Conservation (phyloP, 352 stramenopile genomes). For the Phytophthora vignae region DNA sequence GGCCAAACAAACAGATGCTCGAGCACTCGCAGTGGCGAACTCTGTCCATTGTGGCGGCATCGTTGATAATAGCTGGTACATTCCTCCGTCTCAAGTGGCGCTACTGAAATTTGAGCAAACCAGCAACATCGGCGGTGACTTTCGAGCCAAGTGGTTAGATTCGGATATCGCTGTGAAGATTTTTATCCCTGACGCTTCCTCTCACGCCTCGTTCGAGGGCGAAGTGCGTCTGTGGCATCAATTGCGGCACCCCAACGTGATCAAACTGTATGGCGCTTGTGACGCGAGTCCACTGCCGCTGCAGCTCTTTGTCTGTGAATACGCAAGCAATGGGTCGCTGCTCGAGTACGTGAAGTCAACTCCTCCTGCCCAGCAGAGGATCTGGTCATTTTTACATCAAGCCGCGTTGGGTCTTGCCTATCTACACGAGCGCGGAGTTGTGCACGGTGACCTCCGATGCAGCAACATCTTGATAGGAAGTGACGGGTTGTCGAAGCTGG, state of each 20-base stretch:
- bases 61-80: neutral
- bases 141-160: constrained; percentile 15
- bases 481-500: constrained; percentile 29
- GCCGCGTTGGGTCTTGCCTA: constrained; percentile 15
- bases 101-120: neutral
- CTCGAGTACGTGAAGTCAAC: neutral
- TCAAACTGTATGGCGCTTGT: constrained; percentile 13
- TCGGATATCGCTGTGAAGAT: constrained; percentile 7
- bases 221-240: constrained; percentile 1
- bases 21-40: neutral
- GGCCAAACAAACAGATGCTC: neutral
- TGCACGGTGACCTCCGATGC: constrained; percentile 36
- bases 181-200: neutral
- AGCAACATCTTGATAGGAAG: constrained; percentile 40
- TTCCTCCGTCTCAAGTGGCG: constrained; percentile 1
- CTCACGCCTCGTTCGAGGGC: neutral
- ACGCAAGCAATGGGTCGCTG: constrained; percentile 11
- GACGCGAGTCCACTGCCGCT: neutral
- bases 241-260: constrained; percentile 7
- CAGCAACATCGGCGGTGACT: neutral
- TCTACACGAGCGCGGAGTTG: constrained; percentile 18
- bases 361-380: neutral
- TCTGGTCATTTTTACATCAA: constrained; percentile 19
- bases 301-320: constrained; percentile 25
- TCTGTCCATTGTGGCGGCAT: neutral